Conservation (phyloP, 2,329 filamentous ascomycete species). For the Cryphonectria parasitica region DNA sequence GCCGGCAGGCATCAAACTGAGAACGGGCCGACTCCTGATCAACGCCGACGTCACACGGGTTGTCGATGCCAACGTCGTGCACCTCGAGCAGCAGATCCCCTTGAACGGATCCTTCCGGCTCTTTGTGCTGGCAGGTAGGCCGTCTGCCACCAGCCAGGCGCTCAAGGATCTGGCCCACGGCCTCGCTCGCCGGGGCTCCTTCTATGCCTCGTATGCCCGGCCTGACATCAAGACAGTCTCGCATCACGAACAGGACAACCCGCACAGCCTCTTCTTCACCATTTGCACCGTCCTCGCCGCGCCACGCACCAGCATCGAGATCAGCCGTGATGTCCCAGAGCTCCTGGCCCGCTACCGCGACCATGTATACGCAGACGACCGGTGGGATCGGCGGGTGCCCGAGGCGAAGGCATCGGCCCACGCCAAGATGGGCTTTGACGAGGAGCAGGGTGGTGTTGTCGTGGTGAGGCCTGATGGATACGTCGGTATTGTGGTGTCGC, state of each 20-base stretch:
- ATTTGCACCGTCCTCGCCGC: slow-evolving; percentile 76
- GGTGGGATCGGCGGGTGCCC: slow-evolving; percentile 71
- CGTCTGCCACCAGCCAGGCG: slow-evolving; percentile 61
- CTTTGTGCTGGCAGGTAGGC: slow-evolving; percentile 81
- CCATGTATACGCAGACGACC: slow-evolving; percentile 85
- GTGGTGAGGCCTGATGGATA: slow-evolving; percentile 89
- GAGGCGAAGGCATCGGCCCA: slow-evolving; percentile 76
- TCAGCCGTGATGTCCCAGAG: slow-evolving; percentile 70
- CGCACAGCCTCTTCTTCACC: slow-evolving; percentile 82
- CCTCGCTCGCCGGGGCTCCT: slow-evolving; percentile 68
- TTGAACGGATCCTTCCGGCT: slow-evolving; percentile 87
- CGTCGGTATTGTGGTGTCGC: slow-evolving; percentile 73
- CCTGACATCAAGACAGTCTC: slow-evolving; percentile 65
- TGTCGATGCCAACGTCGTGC: slow-evolving; percentile 85
- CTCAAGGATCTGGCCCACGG: slow-evolving; percentile 71
- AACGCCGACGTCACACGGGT: slow-evolving; percentile 85
- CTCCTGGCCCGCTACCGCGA: slow-evolving; percentile 76
- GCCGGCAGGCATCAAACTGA: slow-evolving; percentile 66
- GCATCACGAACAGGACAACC: slow-evolving; percentile 82
- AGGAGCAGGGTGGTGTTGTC: slow-evolving; percentile 75
- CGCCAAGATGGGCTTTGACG: slow-evolving; percentile 80
- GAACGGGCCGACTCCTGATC: slow-evolving; percentile 74
- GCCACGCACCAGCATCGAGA: slow-evolving; percentile 70
- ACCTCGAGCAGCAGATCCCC: slow-evolving; percentile 87
- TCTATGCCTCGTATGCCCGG: slow-evolving; percentile 70